These are phyloP conservation scores for Immersiporthe knoxdaviesiana DNA, from an alignment of 2,329 filamentous ascomycete species.

Conservation along the genomic window DNA sequence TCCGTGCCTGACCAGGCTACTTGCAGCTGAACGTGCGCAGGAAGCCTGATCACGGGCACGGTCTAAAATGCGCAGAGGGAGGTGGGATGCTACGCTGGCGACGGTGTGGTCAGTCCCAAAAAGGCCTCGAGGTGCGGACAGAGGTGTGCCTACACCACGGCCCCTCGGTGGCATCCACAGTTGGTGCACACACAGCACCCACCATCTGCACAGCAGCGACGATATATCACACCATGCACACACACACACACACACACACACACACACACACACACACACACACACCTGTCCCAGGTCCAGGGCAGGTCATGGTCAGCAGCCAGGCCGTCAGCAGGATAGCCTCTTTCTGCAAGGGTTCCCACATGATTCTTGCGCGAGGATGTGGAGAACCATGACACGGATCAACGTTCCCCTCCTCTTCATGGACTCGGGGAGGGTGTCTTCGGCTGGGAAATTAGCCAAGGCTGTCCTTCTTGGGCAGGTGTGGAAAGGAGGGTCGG, in stretches of 20 bases:
- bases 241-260: too few species aligned
- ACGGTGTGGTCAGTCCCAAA: not conserved
- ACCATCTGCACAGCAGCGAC: constrained; percentile 8
- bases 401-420: not conserved
- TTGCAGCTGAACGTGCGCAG: not conserved
- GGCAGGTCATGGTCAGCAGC: not conserved
- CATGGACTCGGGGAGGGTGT: constrained; percentile 11
- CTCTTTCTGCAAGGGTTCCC: not conserved
- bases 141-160: constrained; percentile 2
- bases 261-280: too few species aligned
- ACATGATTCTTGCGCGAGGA: not conserved
- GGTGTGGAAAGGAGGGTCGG: constrained; percentile 4
- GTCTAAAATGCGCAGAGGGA: not conserved
- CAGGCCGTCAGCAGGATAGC: not conserved
- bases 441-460: constrained; percentile 1
- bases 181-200: not conserved
- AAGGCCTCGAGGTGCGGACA: not conserved
- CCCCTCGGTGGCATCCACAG: not conserved
- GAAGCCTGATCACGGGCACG: not conserved
- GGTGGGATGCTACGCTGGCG: constrained; percentile 15
- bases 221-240: constrained; percentile 1
- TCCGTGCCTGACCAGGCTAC: not conserved
- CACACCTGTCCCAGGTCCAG: not conserved
- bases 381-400: not conserved
- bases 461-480: constrained; percentile 12